Evolutionary conservation across 169 alveolate species (phyloP).

Genomic region (Eimeria maxima): DNA sequence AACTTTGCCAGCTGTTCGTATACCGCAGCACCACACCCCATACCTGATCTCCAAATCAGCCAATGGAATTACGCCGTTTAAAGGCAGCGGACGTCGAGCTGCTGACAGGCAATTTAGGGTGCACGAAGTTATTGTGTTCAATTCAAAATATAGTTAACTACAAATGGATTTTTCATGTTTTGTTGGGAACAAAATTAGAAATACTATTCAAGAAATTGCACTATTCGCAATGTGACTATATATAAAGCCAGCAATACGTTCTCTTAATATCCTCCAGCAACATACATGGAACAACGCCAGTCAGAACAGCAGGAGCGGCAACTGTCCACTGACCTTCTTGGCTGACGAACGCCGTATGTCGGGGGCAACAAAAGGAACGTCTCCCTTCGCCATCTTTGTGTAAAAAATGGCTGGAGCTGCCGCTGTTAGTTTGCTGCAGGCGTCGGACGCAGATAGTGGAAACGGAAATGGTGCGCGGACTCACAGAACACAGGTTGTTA

Average conservation of each 20-base stretch:
- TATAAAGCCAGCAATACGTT: too few species aligned
- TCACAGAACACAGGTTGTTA: too few species aligned
- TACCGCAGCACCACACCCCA: slow-evolving; percentile 11
- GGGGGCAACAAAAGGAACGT: slow-evolving; percentile 35
- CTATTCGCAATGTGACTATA: too few species aligned
- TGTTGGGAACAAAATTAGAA: too few species aligned
- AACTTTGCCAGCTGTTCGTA: slow-evolving; percentile 72
- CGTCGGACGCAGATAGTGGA: too few species aligned
- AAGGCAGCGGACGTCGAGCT: neutral
- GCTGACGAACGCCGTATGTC: slow-evolving; percentile 66
- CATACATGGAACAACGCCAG: neutral
- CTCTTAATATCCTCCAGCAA: too few species aligned
- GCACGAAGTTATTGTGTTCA: too few species aligned
- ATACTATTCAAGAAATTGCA: too few species aligned
- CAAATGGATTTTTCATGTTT: neutral
- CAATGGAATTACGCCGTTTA: neutral
- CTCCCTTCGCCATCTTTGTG: slow-evolving; percentile 39
- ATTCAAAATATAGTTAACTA: neutral
- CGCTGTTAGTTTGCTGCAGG: slow-evolving; percentile 58
- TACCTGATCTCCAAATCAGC: neutral
- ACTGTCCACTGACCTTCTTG: slow-evolving; percentile 39
- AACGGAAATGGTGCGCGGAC: neutral
- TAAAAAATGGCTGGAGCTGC: slow-evolving; percentile 75
- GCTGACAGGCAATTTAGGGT: neutral
- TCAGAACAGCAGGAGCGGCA: neutral